A percentile compares a stretch with the other conserved stretches of the same genome.
These are phyloP conservation scores for Thermothelomyces thermophilus DNA, from an alignment of 2,329 filamentous ascomycete genomes.

Conservation along the genomic window DNA sequence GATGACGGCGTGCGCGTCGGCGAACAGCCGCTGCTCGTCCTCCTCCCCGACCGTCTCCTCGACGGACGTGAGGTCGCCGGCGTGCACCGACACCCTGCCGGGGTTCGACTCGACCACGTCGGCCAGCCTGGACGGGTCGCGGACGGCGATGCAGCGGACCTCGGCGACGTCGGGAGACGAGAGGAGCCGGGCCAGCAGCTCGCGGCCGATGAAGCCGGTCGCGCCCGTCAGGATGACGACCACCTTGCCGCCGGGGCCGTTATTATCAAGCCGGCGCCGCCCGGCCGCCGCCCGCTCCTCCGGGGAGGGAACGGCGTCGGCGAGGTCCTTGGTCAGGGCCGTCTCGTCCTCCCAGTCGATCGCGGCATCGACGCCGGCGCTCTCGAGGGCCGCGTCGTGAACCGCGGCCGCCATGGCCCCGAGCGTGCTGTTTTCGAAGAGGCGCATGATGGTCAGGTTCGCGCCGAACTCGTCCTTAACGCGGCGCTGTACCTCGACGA, in stretches of 20 bases:
- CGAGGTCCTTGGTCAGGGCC: background rate
- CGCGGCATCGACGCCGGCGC: background rate
- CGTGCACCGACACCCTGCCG: background rate
- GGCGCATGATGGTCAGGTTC: slow-evolving; percentile 29
- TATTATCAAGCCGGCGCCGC: no score
- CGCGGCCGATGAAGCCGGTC: background rate
- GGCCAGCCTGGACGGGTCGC: background rate
- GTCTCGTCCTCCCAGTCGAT: background rate
- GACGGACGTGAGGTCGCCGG: background rate
- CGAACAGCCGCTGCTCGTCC: slow-evolving; percentile 19
- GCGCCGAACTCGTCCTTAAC: slow-evolving; percentile 31
- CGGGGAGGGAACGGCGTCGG: background rate
- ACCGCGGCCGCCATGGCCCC: background rate
- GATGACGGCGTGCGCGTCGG: slow-evolving; percentile 29
- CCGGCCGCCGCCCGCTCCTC: no score
- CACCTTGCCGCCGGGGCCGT: no score
- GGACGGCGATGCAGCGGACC: background rate
- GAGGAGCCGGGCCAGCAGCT: background rate
- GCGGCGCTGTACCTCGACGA: slow-evolving; percentile 33
- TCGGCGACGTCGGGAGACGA: background rate
- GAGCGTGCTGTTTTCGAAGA: slow-evolving; percentile 34
- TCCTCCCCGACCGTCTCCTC: background rate
- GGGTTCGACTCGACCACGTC: background rate
- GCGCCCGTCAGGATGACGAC: background rate
- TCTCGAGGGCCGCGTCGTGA: no score